Conservation (phyloP, 768 basidiomycete genomes). For the Podaxis mareebaensis region DNA sequence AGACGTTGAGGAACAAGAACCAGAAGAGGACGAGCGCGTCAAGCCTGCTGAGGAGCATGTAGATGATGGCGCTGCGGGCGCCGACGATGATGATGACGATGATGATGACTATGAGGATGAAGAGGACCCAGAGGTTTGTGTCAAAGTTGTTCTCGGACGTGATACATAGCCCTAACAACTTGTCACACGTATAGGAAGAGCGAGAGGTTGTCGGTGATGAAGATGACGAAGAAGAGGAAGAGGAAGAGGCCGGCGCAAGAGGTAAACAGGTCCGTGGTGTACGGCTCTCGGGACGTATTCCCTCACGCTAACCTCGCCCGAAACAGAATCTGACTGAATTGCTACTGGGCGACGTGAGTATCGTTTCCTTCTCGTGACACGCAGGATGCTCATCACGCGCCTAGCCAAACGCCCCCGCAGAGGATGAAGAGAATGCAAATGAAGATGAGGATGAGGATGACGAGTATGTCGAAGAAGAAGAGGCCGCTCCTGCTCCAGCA, state of each 20-base stretch:
- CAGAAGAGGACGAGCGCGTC: conserved; percentile 8
- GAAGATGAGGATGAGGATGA: conserved; percentile 9
- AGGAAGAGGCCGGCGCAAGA: not conserved
- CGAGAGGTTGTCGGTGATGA: not conserved
- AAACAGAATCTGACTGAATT: conserved; percentile 9
- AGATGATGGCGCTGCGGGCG: not conserved
- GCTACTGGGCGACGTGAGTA: conserved; percentile 8
- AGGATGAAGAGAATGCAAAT: conserved; percentile 1
- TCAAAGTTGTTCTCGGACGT: not conserved
- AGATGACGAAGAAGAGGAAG: conserved; percentile 11
- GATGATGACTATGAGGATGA: conserved; percentile 12
- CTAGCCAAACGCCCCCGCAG: conserved; percentile 4
- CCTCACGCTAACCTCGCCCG: not conserved
- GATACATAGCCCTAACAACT: not conserved
- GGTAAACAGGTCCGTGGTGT: not conserved
- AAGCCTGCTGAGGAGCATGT: conserved; percentile 1
- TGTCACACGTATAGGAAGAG: conserved; percentile 5
- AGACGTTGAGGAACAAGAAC: conserved; percentile 1
- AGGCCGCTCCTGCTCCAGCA: not conserved
- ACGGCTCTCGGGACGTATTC: not conserved
- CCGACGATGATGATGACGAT: not conserved
- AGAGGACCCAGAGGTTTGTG: conserved; percentile 11
- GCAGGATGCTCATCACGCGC: conserved; percentile 1
- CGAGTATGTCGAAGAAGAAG: conserved; percentile 9
- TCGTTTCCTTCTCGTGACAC: not conserved